Conservation (phyloP, 2,329 filamentous ascomycete genomes). For the Ophiostoma populinum region DNA sequence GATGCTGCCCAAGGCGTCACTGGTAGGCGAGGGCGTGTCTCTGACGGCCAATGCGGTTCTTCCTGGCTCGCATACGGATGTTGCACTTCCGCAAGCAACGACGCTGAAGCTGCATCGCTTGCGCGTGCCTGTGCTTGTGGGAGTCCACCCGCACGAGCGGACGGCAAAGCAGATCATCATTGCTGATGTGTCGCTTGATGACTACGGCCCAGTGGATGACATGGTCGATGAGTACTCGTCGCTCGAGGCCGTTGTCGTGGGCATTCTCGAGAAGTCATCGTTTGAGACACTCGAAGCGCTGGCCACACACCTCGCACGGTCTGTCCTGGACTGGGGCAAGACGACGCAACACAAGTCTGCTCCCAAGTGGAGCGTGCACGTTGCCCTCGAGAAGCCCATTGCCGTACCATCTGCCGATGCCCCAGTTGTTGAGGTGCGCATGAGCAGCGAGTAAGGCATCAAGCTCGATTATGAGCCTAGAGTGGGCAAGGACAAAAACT, state of each 20-base stretch:
- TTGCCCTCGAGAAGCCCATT: constrained; percentile 54
- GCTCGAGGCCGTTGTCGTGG: constrained; percentile 42
- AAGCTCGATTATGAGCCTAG: too few relatives aligned
- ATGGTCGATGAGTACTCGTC: constrained; percentile 24
- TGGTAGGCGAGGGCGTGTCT: constrained; percentile 10
- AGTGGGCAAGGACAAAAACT: too few relatives aligned
- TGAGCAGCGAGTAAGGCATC: constrained; percentile 6
- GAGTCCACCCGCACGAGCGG: constrained; percentile 57
- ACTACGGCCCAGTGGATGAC: constrained; percentile 28
- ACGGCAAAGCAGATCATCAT: constrained; percentile 12
- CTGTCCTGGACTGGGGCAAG: constrained; percentile 20
- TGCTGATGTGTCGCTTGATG: constrained; percentile 30
- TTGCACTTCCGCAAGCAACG: constrained; percentile 6
- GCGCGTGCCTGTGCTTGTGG: constrained; percentile 49
- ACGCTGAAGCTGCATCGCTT: constrained; percentile 36
- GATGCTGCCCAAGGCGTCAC: constrained; percentile 49
- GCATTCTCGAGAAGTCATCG: constrained; percentile 37
- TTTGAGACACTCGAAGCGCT: constrained; percentile 49
- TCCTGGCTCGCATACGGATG: too few relatives aligned
- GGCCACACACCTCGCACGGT: constrained; percentile 28
- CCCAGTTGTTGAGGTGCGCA: constrained; percentile 43
- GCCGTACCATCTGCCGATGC: constrained; percentile 58
- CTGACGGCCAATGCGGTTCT: constrained; percentile 13
- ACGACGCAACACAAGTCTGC: constrained; percentile 16
- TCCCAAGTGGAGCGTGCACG: constrained; percentile 32